A percentile compares a stretch with the other conserved stretches of the same genome.
Evolutionary conservation across 768 basidiomycete species (phyloP).

Genomic region (Russula earlei): DNA sequence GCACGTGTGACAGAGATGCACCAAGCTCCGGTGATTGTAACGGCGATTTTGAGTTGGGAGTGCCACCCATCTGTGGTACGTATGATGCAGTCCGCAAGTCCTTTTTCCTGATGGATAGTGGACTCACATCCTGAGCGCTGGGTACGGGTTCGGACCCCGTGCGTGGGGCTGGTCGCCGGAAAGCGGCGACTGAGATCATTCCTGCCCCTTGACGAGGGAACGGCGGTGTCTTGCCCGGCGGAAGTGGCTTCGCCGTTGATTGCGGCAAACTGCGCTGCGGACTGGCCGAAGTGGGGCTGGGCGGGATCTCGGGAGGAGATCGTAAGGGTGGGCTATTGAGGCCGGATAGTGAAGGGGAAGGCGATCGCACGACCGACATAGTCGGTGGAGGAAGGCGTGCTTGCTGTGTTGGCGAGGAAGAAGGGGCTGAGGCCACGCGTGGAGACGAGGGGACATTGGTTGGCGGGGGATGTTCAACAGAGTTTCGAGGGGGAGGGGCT

Average conservation of each 20-base stretch:
- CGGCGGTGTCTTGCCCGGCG: constrained; percentile 26
- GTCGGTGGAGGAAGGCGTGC: constrained; percentile 5
- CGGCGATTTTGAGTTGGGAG: background rate
- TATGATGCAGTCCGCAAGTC: constrained; percentile 39
- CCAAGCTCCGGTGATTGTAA: constrained; percentile 2
- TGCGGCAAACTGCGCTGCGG: constrained; percentile 17
- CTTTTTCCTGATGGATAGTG: constrained; percentile 41
- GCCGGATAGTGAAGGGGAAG: constrained; percentile 20
- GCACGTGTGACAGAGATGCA: constrained; percentile 11
- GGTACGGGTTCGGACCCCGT: constrained; percentile 22
- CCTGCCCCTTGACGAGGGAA: constrained; percentile 30
- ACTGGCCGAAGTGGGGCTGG: constrained; percentile 19
- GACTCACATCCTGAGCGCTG: constrained; percentile 33
- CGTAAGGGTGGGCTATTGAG: constrained; percentile 28
- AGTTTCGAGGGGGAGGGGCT: background rate
- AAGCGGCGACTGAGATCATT: constrained; percentile 71
- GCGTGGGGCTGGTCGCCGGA: constrained; percentile 43
- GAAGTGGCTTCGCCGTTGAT: constrained; percentile 24
- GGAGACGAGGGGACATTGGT: background rate
- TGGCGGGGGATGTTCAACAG: background rate
- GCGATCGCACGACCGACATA: constrained; percentile 7
- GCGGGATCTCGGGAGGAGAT: constrained; percentile 41
- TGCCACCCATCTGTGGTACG: constrained; percentile 5
- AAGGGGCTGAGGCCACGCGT: background rate
- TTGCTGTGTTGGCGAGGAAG: constrained; percentile 7